Base-by-base conservation (phyloP, 257 asterid species). In the Cynanchum wilfordii region DNA sequence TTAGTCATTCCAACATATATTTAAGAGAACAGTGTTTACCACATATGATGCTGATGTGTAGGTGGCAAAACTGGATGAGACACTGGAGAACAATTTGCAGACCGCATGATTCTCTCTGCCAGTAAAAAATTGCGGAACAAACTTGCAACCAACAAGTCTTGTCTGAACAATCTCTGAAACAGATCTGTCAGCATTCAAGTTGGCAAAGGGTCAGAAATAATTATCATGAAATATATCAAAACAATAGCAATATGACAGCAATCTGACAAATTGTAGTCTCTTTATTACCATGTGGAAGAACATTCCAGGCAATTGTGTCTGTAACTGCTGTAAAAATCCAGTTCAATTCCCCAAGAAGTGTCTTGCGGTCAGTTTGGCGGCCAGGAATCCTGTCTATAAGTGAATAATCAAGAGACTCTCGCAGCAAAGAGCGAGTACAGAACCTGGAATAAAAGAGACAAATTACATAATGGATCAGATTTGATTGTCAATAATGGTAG, bases 281-380 rank as follows among this genome's bases (percentile, higher is more conserved):
- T 8, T 33, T 71, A 75, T 85, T 95, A 95, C 99, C 99, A 81
- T 90, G 97, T 6, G 99, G 96, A 50, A 95, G 98, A 77, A 95
- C 98, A 85, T 92, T 95, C 99, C 99, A 95, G 80, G 99, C 99
- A 72, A 95, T 95, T 77, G 98, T 95, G 86, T 92, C 97, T 42
- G 99, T 95, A 40, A 95, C 96, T 69, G 99, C 99, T 36, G 98
- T 95, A 88, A 95, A 95, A 75, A 92, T 95, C 99, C 99, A 95
- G 85, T 95, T 95, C 90, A 95, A 80, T 82, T 95, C 99, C 69
- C 99, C 99, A 50, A 95, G 97, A 81, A 92, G 98, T 59, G 98
- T 92, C 86, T 92, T 95, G 74, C 99, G 86, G 81, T 95, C 99
- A 62, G 97, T 92, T 83, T 95, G 99, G 78, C 98, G 99, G 64